phyloP scores from a whole-genome alignment of 202 grass and related monocot genomes.

The Brachypodium distachyon region DNA sequence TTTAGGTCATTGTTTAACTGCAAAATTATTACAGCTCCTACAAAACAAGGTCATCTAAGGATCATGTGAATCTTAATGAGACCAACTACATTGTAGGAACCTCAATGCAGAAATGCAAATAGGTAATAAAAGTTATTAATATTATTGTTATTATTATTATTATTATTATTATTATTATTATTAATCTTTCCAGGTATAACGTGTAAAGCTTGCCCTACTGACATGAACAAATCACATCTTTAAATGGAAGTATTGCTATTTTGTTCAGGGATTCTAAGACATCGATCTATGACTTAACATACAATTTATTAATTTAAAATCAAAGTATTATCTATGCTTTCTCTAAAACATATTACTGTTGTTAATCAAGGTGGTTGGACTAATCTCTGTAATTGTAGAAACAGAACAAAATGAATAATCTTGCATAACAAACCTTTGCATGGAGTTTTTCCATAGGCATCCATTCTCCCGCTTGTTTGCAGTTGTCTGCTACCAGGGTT shows the following conservation, averaged over 20 bases:
- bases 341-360: background rate
- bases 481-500: conserved; percentile 23
- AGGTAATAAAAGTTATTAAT: background rate
- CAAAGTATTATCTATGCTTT: background rate
- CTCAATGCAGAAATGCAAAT: background rate
- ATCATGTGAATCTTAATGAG: background rate
- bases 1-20: background rate
- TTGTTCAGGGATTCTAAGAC: background rate
- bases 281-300: background rate
- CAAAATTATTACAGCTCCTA: background rate
- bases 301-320: background rate
- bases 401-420: background rate
- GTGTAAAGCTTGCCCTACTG: background rate
- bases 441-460: conserved; percentile 41
- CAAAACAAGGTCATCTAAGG: background rate
- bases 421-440: conserved; percentile 42
- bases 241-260: background rate
- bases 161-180: too few species aligned
- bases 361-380: background rate
- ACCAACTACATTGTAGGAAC: too few species aligned
- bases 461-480: conserved; percentile 28
- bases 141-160: too few species aligned
- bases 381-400: background rate
- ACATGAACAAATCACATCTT: background rate
- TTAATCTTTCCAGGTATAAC: background rate